These are phyloP conservation scores for Cronartium ribicola DNA, from an alignment of 1,284 basidiomycete genomes.

Conservation along the genomic window DNA sequence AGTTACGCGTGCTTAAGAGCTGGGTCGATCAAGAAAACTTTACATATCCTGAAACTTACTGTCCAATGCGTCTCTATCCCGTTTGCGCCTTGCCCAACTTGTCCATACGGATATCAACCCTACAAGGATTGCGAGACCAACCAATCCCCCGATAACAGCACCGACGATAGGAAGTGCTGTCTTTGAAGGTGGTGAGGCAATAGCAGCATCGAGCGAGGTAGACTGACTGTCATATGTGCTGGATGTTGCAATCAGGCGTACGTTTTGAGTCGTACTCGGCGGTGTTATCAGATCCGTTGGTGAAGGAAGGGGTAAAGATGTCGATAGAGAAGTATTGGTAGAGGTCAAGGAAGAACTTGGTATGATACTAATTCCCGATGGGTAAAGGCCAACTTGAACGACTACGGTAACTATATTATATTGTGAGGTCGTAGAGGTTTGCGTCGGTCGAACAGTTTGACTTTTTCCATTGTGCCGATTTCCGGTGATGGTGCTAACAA, in stretches of 20 bases:
- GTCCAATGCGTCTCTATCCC: not conserved
- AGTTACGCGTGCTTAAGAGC: not conserved
- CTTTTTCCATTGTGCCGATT: not conserved
- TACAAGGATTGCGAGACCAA: not conserved
- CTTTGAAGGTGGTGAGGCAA: not conserved
- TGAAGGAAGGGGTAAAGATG: not conserved
- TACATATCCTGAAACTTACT: not conserved
- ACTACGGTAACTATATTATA: conserved; percentile 3
- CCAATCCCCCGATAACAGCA: not conserved
- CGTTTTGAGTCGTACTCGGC: conserved; percentile 1
- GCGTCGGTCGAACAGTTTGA: conserved; percentile 1
- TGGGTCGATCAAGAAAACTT: not conserved
- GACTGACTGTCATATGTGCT: not conserved
- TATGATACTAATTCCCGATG: conserved; percentile 7
- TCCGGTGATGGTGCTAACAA: conserved; percentile 2
- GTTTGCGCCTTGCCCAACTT: not conserved
- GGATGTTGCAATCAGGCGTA: not conserved
- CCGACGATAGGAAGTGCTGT: not conserved
- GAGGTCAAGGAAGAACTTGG: not conserved
- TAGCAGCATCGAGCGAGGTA: not conserved
- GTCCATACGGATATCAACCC: not conserved
- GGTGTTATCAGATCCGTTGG: not conserved
- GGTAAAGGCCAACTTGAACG: not conserved
- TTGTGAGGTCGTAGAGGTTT: conserved; percentile 1
- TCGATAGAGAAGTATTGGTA: not conserved